Base-by-base conservation (phyloP, 345 rosid genomes). In the Eutrema yunnanense region DNA sequence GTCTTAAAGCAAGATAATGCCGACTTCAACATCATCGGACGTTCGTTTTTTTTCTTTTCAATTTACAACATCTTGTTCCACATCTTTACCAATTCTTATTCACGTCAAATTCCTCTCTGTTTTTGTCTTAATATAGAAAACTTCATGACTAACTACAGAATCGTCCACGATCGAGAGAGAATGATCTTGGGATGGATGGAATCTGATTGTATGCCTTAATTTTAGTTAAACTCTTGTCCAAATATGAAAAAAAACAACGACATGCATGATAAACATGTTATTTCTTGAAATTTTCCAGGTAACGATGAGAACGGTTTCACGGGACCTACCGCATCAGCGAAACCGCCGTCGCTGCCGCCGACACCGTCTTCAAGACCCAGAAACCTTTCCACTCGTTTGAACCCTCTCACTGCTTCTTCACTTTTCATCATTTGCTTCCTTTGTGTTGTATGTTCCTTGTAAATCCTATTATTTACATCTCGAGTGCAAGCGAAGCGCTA, bases 11-110 rank as follows among this genome's bases (percentile, higher is more conserved):
- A 92, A 66, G 82, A 71, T 51, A 48, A 62, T 30, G 77, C 84
- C 29, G 62, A 80, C 46, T 73, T 88, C 49, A 89, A 88, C 71
- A 87, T 94, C 72, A 88, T 94, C 12, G 98, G 97, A 79, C 97
- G 97, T 90, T 68, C 79, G 96, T 84, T 16, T 47, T 37, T 6
- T 40, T 30, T 40, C 26, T 9, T 19, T 58, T n/a, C 9, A 47
- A 14, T 48, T 37, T 49, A 33, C 8, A 30, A 54, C 10, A n/a
- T 40, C 2, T 12, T 8, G 2, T 9, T 67, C 2, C 36, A 42
- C 47, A 9, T 34, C 36, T 65, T 50, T 22, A 72, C 54, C 34
- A 16, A 30, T 19, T 30, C 10, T 33, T 76, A 70, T 54, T 22
- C 58, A 48, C 0, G 9, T 14, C 1, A 16, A 2, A 0, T 48